These are phyloP conservation scores for Bruguiera sexangula DNA, from an alignment of 345 rosid species.

Conservation along the genomic window DNA sequence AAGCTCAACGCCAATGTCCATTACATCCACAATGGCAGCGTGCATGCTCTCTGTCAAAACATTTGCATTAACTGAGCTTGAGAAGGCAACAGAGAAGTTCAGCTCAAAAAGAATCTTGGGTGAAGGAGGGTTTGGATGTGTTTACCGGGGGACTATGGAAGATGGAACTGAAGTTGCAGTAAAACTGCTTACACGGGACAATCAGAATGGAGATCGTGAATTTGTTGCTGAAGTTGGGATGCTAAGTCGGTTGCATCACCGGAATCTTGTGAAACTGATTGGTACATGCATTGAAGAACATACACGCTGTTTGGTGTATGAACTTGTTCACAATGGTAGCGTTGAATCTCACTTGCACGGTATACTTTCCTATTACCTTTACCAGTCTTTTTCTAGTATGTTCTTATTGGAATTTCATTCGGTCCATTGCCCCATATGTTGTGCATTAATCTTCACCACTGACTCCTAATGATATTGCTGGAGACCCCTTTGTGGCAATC, in stretches of 20 bases:
- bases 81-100: slow-evolving; percentile 87
- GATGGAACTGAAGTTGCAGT: slow-evolving; percentile 88
- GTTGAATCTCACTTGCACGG: slow-evolving; percentile 99
- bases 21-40: slow-evolving; percentile 75
- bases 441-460: background rate
- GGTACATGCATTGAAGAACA: slow-evolving; percentile 95
- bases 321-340: slow-evolving; percentile 91
- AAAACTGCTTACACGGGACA: slow-evolving; percentile 77
- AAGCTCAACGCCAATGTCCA: slow-evolving; percentile 76
- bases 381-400: background rate
- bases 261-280: slow-evolving; percentile 93
- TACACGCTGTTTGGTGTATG: slow-evolving; percentile 84
- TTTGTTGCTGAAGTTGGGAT: slow-evolving; percentile 97
- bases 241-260: slow-evolving; percentile 97
- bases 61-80: slow-evolving; percentile 65
- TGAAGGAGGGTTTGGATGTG: slow-evolving; percentile 99
- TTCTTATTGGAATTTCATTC: background rate
- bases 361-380: slow-evolving; percentile 26
- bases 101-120: slow-evolving; percentile 82
- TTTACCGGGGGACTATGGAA: slow-evolving; percentile 70
- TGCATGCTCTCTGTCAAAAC: slow-evolving; percentile 80
- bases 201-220: slow-evolving; percentile 87
- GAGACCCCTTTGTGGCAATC: background rate
- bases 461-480: background rate
- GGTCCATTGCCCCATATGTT: no score